Evolutionary conservation across 257 asterid species (phyloP), one percentile per base, ranked within the genome.

Genomic region (Solanum neorickii): DNA sequence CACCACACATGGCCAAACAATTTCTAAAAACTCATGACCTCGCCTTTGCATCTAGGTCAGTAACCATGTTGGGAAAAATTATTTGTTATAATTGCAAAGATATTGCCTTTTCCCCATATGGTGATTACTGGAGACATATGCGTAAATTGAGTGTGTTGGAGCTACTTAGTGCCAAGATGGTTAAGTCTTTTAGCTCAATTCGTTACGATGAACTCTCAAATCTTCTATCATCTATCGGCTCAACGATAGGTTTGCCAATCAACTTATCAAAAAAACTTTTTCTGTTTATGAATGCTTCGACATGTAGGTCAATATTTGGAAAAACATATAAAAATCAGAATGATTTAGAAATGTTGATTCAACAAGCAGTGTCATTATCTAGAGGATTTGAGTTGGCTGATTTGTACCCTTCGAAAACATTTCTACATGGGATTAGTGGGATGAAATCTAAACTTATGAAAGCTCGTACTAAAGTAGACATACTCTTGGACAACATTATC

Each of bases 21-120:
- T 9, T 88, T 5, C 31, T 90, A 31, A 82, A 49, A 85, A 87
- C 91, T 7, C 89, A 84, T 72, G 90, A 89, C 68, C 72, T 82
- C 35, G 15, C 23, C 18, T 91, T 91, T 82, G 87, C 91, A 2
- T 65, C 74, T 29, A 74, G 93, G 66, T 88, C 88, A 3, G 18
- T 37, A 9, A 12, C 37, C 41, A 82, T 68, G 12, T 44, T 82
- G 4, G 35, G 70, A 4, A 49, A 35, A 69, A 12, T 66, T 37
- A 2, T 91, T 12, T 7, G 33, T 18, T 87, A 89, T 49, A 65
- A 78, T 12, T 62, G 25, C 70, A 76, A 52, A 1, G 86, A 83
- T 47, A 37, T 91, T 41, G 78, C 78, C 14, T 72, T 72, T 72
- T 72, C 78, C 16, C 78, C 78, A 9, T 72, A 33, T 35, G 47